Evolutionary conservation across 805 yeast genomes (phyloP).

Genomic region (Candida koratica): DNA sequence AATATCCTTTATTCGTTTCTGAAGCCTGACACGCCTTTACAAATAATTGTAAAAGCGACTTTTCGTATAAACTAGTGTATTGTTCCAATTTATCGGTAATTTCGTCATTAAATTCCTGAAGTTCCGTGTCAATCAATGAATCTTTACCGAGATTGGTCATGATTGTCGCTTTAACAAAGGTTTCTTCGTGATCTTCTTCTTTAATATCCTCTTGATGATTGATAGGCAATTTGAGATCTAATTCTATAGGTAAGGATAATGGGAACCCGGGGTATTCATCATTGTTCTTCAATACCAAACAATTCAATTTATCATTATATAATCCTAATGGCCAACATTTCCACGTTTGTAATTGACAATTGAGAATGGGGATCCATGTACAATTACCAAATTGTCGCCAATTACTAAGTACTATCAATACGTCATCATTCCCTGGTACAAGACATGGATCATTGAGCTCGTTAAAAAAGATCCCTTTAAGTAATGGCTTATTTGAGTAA

Average conservation of each 20-base stretch:
- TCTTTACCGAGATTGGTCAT: constrained; percentile 62
- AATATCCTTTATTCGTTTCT: constrained; percentile 61
- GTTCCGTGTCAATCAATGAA: constrained; percentile 33
- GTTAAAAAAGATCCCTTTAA: constrained; percentile 78
- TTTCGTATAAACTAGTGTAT: constrained; percentile 63
- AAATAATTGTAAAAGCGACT: constrained; percentile 70
- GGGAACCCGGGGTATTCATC: constrained; percentile 75
- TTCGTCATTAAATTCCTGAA: constrained; percentile 32
- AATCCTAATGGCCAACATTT: constrained; percentile 87
- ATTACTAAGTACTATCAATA: constrained; percentile 61
- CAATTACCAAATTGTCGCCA: constrained; percentile 80
- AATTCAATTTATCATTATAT: constrained; percentile 62
- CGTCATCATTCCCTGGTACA: constrained; percentile 69
- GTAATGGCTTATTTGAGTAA: constrained; percentile 24
- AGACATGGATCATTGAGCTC: constrained; percentile 88
- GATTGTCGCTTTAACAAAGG: constrained; percentile 54
- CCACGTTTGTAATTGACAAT: constrained; percentile 57
- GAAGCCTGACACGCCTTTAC: constrained; percentile 69
- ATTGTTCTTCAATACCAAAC: constrained; percentile 68
- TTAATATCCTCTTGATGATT: constrained; percentile 23
- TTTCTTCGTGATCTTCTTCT: constrained; percentile 54
- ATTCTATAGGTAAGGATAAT: constrained; percentile 75
- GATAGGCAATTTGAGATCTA: constrained; percentile 68
- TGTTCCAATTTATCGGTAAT: constrained; percentile 48
- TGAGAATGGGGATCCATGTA: constrained; percentile 82